Percentiles rank a stretch among this genome's conserved stretches.
phyloP scores from a whole-genome alignment of 2,329 filamentous ascomycete genomes.

The Venturia aucupariae region DNA sequence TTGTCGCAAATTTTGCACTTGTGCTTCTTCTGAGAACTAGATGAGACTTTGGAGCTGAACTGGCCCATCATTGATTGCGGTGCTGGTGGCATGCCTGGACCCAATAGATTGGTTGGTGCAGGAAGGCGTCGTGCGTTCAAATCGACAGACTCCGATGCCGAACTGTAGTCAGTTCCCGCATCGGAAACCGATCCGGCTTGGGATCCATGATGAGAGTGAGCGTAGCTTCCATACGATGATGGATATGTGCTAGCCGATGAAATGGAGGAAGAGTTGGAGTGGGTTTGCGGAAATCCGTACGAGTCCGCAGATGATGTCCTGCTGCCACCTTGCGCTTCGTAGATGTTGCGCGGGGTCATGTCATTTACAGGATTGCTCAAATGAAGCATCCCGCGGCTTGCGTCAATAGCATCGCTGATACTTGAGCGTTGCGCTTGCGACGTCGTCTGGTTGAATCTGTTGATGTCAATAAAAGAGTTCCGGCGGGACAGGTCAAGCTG shows the following conservation, averaged over 20 bases:
- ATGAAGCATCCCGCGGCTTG: constrained; percentile 86
- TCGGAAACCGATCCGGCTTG: constrained; percentile 53
- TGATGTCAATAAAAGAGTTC: constrained; percentile 57
- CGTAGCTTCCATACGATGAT: constrained; percentile 52
- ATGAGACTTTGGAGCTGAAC: constrained; percentile 93
- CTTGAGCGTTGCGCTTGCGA: constrained; percentile 52
- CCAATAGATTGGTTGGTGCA: constrained; percentile 58
- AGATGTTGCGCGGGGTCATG: constrained; percentile 78
- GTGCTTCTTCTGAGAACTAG: constrained; percentile 97
- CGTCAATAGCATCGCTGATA: constrained; percentile 84
- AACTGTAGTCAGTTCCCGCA: constrained; percentile 87
- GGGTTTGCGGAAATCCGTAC: constrained; percentile 80
- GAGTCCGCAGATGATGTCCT: constrained; percentile 66
- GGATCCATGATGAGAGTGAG: constrained; percentile 49
- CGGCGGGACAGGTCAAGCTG: constrained; percentile 41
- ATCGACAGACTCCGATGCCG: constrained; percentile 73
- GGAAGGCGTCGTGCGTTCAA: constrained; percentile 75
- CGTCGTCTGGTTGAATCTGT: constrained; percentile 45
- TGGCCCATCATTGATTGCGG: constrained; percentile 98
- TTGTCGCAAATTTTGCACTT: constrained; percentile 99
- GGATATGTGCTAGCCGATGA: constrained; percentile 73
- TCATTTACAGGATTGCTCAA: constrained; percentile 67
- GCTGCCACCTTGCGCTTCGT: constrained; percentile 54
- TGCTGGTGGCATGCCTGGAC: constrained; percentile 61
- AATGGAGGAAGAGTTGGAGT: constrained; percentile 82